phyloP scores from a whole-genome alignment of 1,139 yeast genomes.

The Hemisphaericaspora lyxosophila region DNA sequence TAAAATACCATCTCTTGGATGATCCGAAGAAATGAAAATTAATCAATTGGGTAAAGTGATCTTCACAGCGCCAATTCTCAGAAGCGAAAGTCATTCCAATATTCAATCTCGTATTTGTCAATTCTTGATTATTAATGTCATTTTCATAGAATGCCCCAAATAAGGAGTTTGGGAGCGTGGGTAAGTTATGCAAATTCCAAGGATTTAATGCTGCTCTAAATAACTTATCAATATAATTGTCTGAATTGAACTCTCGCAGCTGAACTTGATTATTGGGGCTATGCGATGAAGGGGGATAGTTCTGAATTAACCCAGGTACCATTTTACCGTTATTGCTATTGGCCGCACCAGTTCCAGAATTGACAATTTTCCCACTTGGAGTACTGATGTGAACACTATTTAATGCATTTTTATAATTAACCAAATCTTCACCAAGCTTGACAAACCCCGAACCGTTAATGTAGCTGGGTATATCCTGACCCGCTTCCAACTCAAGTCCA shows the following conservation, averaged over 20 bases:
- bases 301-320: neutral
- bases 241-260: slow-evolving; percentile 19
- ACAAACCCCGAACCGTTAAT: slow-evolving; percentile 17
- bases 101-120: slow-evolving; percentile 31
- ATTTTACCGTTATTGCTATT: neutral
- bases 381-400: slow-evolving; percentile 12
- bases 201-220: slow-evolving; percentile 40
- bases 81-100: slow-evolving; percentile 69
- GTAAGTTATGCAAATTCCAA: slow-evolving; percentile 73
- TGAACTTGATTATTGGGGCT: slow-evolving; percentile 6
- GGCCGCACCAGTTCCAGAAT: neutral
- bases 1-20: slow-evolving; percentile 73
- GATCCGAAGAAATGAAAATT: slow-evolving; percentile 74
- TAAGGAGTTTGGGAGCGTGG: slow-evolving; percentile 56
- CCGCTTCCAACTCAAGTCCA: slow-evolving; percentile 34
- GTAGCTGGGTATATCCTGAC: slow-evolving; percentile 23
- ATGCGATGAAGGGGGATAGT: neutral
- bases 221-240: slow-evolving; percentile 21
- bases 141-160: slow-evolving; percentile 34
- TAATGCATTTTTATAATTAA: slow-evolving; percentile 13
- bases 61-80: slow-evolving; percentile 75
- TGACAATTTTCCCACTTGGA: slow-evolving; percentile 6
- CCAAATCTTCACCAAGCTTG: slow-evolving; percentile 14
- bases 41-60: slow-evolving; percentile 66
- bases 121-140: slow-evolving; percentile 44